Evolutionary conservation across 148 eudicot genomes (phyloP).

Genomic region (Gaultheria prostrata): DNA sequence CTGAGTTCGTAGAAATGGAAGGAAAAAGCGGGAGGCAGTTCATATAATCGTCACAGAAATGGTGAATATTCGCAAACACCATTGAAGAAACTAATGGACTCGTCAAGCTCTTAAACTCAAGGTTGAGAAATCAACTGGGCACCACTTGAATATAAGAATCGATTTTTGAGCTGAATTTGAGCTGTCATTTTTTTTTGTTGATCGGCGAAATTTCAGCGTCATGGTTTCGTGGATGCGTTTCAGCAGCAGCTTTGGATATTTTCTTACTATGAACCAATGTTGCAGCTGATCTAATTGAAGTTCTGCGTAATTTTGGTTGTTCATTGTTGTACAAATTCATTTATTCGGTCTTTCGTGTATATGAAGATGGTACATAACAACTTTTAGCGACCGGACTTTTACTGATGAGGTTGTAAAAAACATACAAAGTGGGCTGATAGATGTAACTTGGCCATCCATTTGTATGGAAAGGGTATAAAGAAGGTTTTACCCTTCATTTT

Average conservation of each 20-base stretch:
- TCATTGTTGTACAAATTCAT: neutral
- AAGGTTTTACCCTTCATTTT: neutral
- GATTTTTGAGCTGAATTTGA: neutral
- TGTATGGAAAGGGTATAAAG: neutral
- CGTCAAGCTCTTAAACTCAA: neutral
- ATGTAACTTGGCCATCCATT: neutral
- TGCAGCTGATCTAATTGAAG: neutral
- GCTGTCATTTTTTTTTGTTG: no score
- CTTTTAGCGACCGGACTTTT: neutral
- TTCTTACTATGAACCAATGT: neutral
- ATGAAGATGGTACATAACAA: neutral
- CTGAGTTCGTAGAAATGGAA: neutral
- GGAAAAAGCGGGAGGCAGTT: neutral
- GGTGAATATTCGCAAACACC: neutral
- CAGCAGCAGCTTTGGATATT: slow-evolving; percentile 12
- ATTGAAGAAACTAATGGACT: neutral
- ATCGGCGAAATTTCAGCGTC: neutral
- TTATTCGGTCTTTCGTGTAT: neutral
- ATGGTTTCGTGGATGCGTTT: neutral
- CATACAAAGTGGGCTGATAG: neutral
- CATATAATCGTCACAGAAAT: neutral
- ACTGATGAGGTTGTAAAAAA: neutral
- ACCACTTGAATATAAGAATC: neutral
- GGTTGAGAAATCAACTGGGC: neutral
- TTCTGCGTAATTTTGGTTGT: slow-evolving; percentile 1